These are phyloP conservation scores for Gossypium schwendimanii DNA, from an alignment of 441 rosid species.

Conservation along the genomic window DNA sequence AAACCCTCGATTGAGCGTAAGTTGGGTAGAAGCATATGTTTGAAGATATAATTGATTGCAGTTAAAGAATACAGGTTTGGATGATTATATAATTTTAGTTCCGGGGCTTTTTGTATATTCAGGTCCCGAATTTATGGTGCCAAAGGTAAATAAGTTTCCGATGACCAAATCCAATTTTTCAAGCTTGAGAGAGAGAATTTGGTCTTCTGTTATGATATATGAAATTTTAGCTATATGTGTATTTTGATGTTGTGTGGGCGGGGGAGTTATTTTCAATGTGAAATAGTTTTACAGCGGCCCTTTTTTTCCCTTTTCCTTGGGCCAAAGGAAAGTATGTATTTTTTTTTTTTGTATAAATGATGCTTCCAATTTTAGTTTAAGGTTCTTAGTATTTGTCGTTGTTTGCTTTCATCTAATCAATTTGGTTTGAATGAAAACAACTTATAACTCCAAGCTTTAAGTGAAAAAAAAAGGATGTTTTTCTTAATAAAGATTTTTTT, in stretches of 20 bases:
- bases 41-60: not conserved
- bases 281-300: not conserved
- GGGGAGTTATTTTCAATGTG: slow-evolving; percentile 14
- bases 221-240: not conserved
- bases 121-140: slow-evolving; percentile 15
- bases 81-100: not conserved
- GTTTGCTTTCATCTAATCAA: not conserved
- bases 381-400: not conserved
- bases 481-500: not conserved
- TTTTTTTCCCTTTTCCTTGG: slow-evolving; percentile 9
- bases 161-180: slow-evolving; percentile 12
- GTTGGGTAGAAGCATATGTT: not conserved
- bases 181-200: slow-evolving; percentile 18
- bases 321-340: slow-evolving; percentile 24
- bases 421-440: not conserved
- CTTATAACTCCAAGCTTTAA: not conserved
- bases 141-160: slow-evolving; percentile 16
- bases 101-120: not conserved
- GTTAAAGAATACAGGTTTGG: not conserved
- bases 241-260: slow-evolving; percentile 21
- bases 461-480: not conserved
- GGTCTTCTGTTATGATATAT: not conserved
- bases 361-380: slow-evolving; percentile 7
- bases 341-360: slow-evolving; percentile 11
- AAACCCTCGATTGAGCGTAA: not conserved